Conservation (phyloP, 768 basidiomycete species). For the Nidularia sp. region DNA sequence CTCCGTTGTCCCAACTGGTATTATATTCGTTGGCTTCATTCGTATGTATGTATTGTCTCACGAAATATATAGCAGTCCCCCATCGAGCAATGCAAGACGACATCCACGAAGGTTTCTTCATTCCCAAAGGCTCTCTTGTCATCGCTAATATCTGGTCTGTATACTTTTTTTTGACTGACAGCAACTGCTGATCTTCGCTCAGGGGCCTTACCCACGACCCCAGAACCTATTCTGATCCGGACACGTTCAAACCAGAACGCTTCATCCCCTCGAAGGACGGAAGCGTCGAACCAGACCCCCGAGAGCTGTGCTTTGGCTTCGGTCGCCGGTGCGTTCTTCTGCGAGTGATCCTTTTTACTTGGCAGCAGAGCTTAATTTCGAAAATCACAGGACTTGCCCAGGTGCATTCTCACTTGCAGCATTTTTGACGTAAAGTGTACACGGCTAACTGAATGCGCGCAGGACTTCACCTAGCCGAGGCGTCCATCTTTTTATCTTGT, state of each 20-base stretch:
- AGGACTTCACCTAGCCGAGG: conserved; percentile 54
- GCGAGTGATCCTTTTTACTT: conserved; percentile 2
- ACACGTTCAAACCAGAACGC: conserved; percentile 56
- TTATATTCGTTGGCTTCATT: no score
- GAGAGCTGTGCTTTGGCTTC: conserved; percentile 64
- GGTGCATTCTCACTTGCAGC: conserved; percentile 24
- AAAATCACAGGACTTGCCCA: conserved; percentile 37
- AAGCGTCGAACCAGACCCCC: conserved; percentile 51
- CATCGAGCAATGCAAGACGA: conserved; percentile 60
- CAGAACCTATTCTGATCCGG: conserved; percentile 47
- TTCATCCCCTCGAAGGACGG: conserved; percentile 42
- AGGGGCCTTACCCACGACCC: conserved; percentile 56
- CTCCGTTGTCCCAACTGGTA: conserved; percentile 40
- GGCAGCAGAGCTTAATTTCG: not conserved
- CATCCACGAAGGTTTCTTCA: conserved; percentile 55
- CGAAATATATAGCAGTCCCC: conserved; percentile 41
- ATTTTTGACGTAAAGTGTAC: not conserved
- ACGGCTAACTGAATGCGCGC: conserved; percentile 1
- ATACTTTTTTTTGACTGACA: not conserved
- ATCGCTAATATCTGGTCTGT: conserved; percentile 48
- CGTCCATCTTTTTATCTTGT: conserved; percentile 48
- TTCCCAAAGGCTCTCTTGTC: conserved; percentile 54
- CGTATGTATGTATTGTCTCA: no score
- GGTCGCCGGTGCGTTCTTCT: conserved; percentile 50
- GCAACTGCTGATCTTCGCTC: conserved; percentile 2